phyloP scores from a whole-genome alignment of 75 land plant genomes.

The Cunninghamia lanceolata region DNA sequence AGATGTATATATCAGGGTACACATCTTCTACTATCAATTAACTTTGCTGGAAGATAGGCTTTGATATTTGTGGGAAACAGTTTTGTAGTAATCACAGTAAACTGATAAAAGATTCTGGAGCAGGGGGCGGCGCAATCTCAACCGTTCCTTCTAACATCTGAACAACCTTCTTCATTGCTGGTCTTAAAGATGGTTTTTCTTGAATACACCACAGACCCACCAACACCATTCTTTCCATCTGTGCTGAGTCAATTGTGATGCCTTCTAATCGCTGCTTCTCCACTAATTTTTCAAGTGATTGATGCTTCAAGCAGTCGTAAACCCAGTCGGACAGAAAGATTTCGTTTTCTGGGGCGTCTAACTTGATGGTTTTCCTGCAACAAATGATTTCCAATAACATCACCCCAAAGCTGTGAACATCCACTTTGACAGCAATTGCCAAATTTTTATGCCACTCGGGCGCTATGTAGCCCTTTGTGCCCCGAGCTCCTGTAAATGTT shows the following conservation, averaged over 20 bases:
- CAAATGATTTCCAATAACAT: conserved; percentile 18
- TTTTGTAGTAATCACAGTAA: too few relatives aligned
- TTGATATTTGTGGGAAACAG: too few relatives aligned
- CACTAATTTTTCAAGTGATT: conserved; percentile 8
- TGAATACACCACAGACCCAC: conserved; percentile 36
- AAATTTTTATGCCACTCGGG: conserved; percentile 40
- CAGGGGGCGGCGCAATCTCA: conserved; percentile 15
- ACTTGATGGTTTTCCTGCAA: conserved; percentile 19
- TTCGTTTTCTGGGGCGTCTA: conserved; percentile 1
- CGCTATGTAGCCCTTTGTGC: conserved; percentile 46
- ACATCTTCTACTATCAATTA: too few relatives aligned
- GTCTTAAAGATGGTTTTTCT: conserved; percentile 25
- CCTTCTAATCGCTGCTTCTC: conserved; percentile 3
- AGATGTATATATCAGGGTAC: too few relatives aligned
- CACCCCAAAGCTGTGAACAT: conserved; percentile 21
- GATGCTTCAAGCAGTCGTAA: conserved; percentile 12
- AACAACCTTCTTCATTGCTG: conserved; percentile 24
- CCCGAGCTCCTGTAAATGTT: conserved; percentile 20
- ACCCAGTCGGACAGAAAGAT: conserved; percentile 17
- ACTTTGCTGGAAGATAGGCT: too few relatives aligned
- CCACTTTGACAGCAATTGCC: conserved; percentile 13
- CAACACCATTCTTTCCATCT: conserved; percentile 19
- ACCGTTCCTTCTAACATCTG: conserved; percentile 34
- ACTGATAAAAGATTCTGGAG: background rate
- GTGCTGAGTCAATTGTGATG: conserved; percentile 5